These are phyloP conservation scores for Rhizoclosmatium globosum DNA, from an alignment of 192 early-diverging fungal species.

Conservation along the genomic window DNA sequence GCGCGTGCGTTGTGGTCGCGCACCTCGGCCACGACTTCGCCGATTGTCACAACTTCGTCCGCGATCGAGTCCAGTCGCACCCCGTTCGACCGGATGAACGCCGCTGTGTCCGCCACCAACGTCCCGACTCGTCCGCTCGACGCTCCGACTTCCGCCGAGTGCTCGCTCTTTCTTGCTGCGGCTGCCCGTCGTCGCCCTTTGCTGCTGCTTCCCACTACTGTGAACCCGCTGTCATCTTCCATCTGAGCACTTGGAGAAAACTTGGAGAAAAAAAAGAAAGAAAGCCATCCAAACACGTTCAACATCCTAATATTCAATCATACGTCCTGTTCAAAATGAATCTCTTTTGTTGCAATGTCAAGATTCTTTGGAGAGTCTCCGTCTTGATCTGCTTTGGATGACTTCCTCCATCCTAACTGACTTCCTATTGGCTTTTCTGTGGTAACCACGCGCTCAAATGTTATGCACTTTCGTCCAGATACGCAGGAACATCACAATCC, in stretches of 20 bases:
- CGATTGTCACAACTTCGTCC: conserved; percentile 80
- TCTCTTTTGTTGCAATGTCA: neutral
- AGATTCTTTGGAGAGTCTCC: neutral
- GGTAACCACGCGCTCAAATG: too few relatives aligned
- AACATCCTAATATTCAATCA: neutral
- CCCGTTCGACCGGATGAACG: conserved; percentile 23
- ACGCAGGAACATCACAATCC: too few relatives aligned
- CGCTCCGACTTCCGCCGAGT: neutral
- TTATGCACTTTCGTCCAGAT: too few relatives aligned
- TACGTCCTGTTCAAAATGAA: neutral
- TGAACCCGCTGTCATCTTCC: neutral
- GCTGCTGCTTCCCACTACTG: neutral
- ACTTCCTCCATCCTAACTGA: too few relatives aligned
- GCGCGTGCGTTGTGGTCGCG: conserved; percentile 70
- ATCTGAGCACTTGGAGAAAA: neutral
- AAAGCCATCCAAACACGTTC: neutral
- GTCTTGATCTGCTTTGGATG: too few relatives aligned
- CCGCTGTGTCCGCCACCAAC: conserved; percentile 31
- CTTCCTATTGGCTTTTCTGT: too few relatives aligned
- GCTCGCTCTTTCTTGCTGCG: neutral
- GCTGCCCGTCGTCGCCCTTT: neutral
- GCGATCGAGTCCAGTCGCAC: conserved; percentile 64
- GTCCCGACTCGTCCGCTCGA: neutral
- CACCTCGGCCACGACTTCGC: conserved; percentile 86
- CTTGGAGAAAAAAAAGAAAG: conserved; percentile 7